These are phyloP conservation scores for Lasiodiplodia sp. DNA, from an alignment of 2,329 filamentous ascomycete species.

Conservation along the genomic window DNA sequence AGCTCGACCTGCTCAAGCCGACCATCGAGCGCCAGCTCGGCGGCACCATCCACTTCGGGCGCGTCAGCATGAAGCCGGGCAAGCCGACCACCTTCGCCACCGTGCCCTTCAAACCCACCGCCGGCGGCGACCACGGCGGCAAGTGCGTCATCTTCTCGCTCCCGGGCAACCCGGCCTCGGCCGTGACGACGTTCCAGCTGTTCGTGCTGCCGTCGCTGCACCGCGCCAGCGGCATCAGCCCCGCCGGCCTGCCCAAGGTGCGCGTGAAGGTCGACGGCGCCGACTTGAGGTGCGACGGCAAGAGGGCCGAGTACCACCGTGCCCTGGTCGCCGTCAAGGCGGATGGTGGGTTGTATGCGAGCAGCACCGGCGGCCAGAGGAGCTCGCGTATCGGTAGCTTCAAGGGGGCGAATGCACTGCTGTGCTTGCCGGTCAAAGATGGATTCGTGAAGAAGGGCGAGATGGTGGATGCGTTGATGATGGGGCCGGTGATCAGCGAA, in stretches of 20 bases:
- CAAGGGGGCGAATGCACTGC: conserved; percentile 83
- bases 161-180: conserved; percentile 92
- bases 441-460: conserved; percentile 72
- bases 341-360: conserved; percentile 75
- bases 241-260: conserved; percentile 74
- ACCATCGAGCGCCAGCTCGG: conserved; percentile 90
- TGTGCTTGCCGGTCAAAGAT: conserved; percentile 74
- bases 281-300: conserved; percentile 72
- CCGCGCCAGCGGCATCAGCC: conserved; percentile 72
- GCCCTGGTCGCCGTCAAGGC: conserved; percentile 69
- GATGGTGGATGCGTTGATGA: conserved; percentile 78
- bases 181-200: conserved; percentile 90
- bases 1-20: conserved; percentile 94
- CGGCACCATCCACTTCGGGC: conserved; percentile 94
- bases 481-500: conserved; percentile 62
- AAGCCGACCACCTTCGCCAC: conserved; percentile 98
- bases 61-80: conserved; percentile 96
- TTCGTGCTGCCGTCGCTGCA: conserved; percentile 91
- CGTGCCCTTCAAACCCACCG: conserved; percentile 66
- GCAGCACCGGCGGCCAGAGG: conserved; percentile 86
- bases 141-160: conserved; percentile 82
- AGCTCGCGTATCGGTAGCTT: conserved; percentile 91
- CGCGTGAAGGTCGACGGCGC: conserved; percentile 75
- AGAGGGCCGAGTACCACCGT: conserved; percentile 88
- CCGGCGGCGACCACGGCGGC: conserved; percentile 59